Percentiles rank a stretch among this genome's conserved stretches.
phyloP scores from a whole-genome alignment of 148 eudicot species.

The Cornus florida region DNA sequence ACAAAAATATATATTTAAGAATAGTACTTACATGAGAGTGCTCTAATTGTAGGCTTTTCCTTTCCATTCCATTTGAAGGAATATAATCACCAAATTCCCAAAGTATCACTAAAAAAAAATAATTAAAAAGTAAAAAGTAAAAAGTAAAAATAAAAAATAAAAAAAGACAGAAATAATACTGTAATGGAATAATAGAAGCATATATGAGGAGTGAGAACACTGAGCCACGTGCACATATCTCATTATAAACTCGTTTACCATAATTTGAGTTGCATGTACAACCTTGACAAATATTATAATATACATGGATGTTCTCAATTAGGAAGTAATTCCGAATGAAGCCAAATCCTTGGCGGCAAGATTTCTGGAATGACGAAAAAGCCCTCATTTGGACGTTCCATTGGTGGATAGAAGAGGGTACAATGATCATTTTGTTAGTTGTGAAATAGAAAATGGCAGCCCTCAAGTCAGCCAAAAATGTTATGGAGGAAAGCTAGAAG shows the following conservation, averaged over 20 bases:
- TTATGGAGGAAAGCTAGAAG: conserved; percentile 15
- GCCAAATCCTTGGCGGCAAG: background rate
- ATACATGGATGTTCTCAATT: background rate
- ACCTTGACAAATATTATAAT: background rate
- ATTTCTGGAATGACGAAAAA: background rate
- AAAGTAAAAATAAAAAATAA: too few relatives aligned
- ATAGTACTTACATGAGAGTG: too few relatives aligned
- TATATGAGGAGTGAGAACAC: background rate
- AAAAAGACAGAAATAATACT: too few relatives aligned
- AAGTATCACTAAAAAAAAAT: too few relatives aligned
- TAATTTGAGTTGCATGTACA: background rate
- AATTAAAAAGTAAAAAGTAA: too few relatives aligned
- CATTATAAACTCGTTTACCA: background rate
- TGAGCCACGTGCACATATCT: background rate
- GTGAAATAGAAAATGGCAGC: too few relatives aligned
- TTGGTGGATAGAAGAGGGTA: too few relatives aligned
- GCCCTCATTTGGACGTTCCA: background rate
- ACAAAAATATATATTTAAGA: too few relatives aligned
- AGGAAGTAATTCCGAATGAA: background rate
- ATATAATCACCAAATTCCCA: too few relatives aligned
- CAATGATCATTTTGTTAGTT: background rate
- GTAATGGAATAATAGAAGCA: too few relatives aligned
- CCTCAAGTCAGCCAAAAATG: background rate
- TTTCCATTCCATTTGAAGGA: too few relatives aligned
- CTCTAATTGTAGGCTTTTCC: too few relatives aligned